Percentiles rank a stretch among this genome's conserved stretches.
These are phyloP conservation scores for Boletus subparvulus DNA, from an alignment of 768 basidiomycete species.

Conservation along the genomic window DNA sequence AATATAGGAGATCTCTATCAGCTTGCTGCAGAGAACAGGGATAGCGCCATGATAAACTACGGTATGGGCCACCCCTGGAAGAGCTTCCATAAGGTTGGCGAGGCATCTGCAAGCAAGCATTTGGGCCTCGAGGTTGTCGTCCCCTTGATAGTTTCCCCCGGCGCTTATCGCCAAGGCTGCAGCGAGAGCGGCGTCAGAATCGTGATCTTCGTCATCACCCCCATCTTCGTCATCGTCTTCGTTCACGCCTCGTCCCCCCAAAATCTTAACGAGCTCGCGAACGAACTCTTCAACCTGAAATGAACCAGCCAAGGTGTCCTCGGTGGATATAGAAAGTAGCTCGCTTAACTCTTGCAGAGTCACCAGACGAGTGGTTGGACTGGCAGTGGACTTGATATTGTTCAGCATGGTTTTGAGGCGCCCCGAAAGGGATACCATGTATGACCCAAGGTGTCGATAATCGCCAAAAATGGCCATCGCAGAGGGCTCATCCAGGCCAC, in stretches of 20 bases:
- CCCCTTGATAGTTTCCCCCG: constrained; percentile 66
- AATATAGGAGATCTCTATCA: constrained; percentile 96
- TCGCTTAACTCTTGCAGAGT: constrained; percentile 96
- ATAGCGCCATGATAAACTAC: constrained; percentile 99
- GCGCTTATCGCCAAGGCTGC: constrained; percentile 84
- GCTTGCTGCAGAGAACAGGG: constrained; percentile 94
- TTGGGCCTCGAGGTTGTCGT: constrained; percentile 90
- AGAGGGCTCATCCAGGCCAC: constrained; percentile 63
- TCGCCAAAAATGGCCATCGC: constrained; percentile 84
- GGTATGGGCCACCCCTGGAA: constrained; percentile 95
- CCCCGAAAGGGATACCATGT: constrained; percentile 84
- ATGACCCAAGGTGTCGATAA: constrained; percentile 86
- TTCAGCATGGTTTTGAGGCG: constrained; percentile 89
- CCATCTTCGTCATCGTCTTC: constrained; percentile 72
- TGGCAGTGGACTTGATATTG: constrained; percentile 83
- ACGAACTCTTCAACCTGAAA: constrained; percentile 93
- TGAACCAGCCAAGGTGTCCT: constrained; percentile 95
- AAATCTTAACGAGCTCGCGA: constrained; percentile 85
- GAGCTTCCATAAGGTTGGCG: constrained; percentile 98
- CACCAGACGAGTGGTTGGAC: constrained; percentile 80
- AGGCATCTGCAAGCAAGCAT: constrained; percentile 95
- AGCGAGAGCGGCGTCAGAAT: constrained; percentile 87
- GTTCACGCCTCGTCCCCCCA: constrained; percentile 74
- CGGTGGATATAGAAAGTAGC: constrained; percentile 91
- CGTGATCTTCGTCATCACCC: constrained; percentile 62